Percentiles rank a stretch among this genome's conserved stretches.
Conservation (phyloP, 2,329 filamentous ascomycete genomes). For the Monosporascus ibericus region DNA sequence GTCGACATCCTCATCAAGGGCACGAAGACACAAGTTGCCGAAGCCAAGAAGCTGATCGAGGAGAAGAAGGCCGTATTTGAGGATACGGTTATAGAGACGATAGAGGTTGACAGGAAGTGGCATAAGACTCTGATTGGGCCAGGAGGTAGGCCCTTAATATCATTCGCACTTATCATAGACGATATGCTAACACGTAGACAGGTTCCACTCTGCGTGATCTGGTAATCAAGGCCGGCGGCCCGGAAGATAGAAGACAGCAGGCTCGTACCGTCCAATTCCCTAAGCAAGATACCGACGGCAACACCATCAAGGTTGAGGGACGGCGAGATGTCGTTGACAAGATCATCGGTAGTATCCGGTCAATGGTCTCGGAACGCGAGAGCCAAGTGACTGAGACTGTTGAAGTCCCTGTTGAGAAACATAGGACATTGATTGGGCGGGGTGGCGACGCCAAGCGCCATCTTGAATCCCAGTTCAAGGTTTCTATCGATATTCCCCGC, state of each 20-base stretch:
- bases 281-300: conserved; percentile 75
- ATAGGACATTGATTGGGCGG: conserved; percentile 83
- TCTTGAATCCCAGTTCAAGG: conserved; percentile 78
- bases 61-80: conserved; percentile 85
- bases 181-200: conserved; percentile 38
- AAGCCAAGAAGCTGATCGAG: conserved; percentile 84
- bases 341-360: conserved; percentile 75
- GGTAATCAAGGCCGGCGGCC: conserved; percentile 81
- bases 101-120: conserved; percentile 92
- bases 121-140: conserved; percentile 85
- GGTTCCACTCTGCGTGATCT: conserved; percentile 82
- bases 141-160: conserved; percentile 58
- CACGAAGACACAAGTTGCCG: conserved; percentile 82
- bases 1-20: conserved; percentile 91
- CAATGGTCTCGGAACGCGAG: conserved; percentile 76
- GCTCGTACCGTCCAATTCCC: conserved; percentile 93
- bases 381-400: conserved; percentile 73
- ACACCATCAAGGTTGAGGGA: conserved; percentile 83
- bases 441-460: conserved; percentile 81
- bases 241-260: conserved; percentile 75
- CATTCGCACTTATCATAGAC: background rate
- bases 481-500: conserved; percentile 85
- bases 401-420: conserved; percentile 84
- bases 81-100: conserved; percentile 74
- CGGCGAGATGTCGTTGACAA: conserved; percentile 79